Evolutionary conservation across 768 basidiomycete species (phyloP).

Genomic region (Polyporus arcularius): DNA sequence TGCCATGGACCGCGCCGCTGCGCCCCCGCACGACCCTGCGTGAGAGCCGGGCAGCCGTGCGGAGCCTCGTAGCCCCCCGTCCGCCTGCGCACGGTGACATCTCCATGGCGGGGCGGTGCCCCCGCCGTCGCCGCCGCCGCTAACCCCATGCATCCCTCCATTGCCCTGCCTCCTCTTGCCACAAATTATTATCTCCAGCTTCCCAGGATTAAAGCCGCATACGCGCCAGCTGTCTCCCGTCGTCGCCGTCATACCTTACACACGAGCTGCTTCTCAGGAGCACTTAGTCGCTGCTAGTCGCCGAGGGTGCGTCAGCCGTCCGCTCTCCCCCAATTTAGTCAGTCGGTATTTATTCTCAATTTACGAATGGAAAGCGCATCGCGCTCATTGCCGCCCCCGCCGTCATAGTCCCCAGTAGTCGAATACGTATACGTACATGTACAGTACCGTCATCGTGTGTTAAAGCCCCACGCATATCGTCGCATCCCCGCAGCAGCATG

Average conservation of each 20-base stretch:
- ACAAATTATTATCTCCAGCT: not conserved
- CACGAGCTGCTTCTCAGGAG: not conserved
- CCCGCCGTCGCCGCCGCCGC: not conserved
- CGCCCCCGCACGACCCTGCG: conserved; percentile 2
- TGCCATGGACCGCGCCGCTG: not conserved
- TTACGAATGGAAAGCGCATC: too few species aligned
- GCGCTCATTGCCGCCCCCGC: too few species aligned
- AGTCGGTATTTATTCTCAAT: too few species aligned
- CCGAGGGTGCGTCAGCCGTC: too few species aligned
- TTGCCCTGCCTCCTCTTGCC: not conserved
- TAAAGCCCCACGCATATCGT: not conserved
- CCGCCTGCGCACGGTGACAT: too few species aligned
- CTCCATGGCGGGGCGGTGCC: too few species aligned
- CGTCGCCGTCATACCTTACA: not conserved
- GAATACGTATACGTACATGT: not conserved
- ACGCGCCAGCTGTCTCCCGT: not conserved
- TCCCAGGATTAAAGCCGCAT: not conserved
- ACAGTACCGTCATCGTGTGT: not conserved
- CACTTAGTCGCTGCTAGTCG: too few species aligned
- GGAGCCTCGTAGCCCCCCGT: too few species aligned
- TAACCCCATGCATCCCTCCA: not conserved
- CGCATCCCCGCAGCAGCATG: not conserved
- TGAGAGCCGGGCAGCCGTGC: not conserved
- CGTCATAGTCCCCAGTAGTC: too few species aligned
- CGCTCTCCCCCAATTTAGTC: too few species aligned